phyloP scores from a whole-genome alignment of 2,329 filamentous ascomycete genomes.

The Waltergamsia citrina region DNA sequence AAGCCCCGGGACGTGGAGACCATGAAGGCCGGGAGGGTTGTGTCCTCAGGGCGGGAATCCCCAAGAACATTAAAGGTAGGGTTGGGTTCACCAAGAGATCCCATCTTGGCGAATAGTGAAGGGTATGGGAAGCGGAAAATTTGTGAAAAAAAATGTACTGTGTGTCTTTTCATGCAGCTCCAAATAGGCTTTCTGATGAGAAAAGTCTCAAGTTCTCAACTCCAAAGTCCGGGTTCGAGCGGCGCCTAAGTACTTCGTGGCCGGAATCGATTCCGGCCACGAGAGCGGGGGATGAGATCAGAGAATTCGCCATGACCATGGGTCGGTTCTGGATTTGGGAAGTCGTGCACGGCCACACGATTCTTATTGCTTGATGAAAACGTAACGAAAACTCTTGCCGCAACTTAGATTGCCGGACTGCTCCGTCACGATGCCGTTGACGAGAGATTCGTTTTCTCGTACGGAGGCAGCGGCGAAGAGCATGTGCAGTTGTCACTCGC shows the following conservation, averaged over 20 bases:
- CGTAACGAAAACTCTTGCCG: conserved; percentile 5
- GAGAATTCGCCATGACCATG: too few relatives aligned
- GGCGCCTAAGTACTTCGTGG: conserved; percentile 36
- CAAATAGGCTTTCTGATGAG: background rate
- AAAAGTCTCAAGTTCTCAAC: conserved; percentile 1
- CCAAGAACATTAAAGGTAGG: conserved; percentile 44
- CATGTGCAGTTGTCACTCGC: too few relatives aligned
- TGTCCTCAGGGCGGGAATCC: conserved; percentile 48
- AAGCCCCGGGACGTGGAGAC: conserved; percentile 69
- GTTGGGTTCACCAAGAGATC: conserved; percentile 17
- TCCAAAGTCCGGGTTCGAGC: conserved; percentile 13
- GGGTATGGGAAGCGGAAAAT: conserved; percentile 1
- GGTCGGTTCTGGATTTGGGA: background rate
- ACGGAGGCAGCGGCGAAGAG: too few relatives aligned
- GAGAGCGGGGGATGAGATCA: conserved; percentile 13
- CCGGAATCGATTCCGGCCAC: conserved; percentile 39
- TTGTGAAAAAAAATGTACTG: conserved; percentile 9
- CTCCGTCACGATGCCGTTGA: too few relatives aligned
- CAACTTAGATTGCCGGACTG: too few relatives aligned
- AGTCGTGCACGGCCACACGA: conserved; percentile 1
- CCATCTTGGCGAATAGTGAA: conserved; percentile 16
- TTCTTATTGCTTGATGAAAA: conserved; percentile 2
- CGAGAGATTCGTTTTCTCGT: too few relatives aligned
- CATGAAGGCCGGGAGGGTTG: conserved; percentile 63
- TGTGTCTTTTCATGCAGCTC: background rate